Evolutionary conservation across 2,329 filamentous ascomycete genomes (phyloP), one percentile per base, ranked within the genome.

Genomic region (Acarospora socialis): DNA sequence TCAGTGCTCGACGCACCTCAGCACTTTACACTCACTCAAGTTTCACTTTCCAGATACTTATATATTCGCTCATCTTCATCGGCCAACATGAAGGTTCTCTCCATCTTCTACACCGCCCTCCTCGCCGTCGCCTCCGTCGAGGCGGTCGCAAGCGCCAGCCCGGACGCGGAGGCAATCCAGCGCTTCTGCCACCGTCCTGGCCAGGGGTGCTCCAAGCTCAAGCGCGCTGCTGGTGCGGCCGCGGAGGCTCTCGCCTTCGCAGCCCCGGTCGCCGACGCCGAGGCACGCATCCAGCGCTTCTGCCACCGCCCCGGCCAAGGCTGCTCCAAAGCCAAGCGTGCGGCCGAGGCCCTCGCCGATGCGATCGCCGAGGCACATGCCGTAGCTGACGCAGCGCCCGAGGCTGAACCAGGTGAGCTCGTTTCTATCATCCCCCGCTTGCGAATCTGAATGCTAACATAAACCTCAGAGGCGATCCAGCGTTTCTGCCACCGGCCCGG

Each of bases 241-340:
- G 40, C 45, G 3, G 41, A 45, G n/a, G 46, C 47, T 19, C 23
- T 45, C 12, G 43, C 43, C 20, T 6, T 28, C 4, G 23, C 40
- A 4, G 18, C 8, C 12, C 16, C 32, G 18, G 33, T 6, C 3
- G 25, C 35, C 20, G 27, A 27, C 7, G 27, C 34, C 19, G 19
- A 13, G 15, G n/a, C 7, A 21, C 30, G 19, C 27, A 28, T 14
- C 19, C 16, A 12, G 18, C 29, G 30, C 15, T 54, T 52, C 52
- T 57, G 53, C 34, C 38, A 37, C 18, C 43, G 46, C 28, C 46
- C 50, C 13, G 54, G 50, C 13, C 45, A 55, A 33, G 45, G 46
- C 18, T 57, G 55, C 39, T 76, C 75, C 44, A 78, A 71, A 17
- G 68, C 75, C 44, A 63, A 64, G 41, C 73, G 79, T 46, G 74